Evolutionary conservation across 2,329 filamentous ascomycete genomes (phyloP), one percentile per base, ranked within the genome.

Genomic region (Fusarium clavum): DNA sequence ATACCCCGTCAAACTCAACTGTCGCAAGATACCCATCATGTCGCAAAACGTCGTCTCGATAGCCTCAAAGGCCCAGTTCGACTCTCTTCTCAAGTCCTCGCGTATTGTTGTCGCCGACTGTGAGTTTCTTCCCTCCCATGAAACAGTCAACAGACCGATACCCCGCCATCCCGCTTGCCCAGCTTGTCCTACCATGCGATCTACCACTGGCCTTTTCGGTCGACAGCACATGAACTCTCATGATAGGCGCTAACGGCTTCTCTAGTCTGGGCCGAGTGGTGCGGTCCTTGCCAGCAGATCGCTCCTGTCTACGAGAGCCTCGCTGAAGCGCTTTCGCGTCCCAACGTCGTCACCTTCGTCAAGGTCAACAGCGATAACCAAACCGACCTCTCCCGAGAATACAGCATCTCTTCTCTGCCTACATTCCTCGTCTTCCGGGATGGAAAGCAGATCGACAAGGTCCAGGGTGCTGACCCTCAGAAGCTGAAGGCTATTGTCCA

Each of bases 371-470:
- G 89, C 65, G 94, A 97, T 73, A 81, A 86, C 53, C 92, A 96
- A 78, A 85, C 89, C 75, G 89, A 93, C 40, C 88, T 98, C 69
- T 89, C 92, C 18, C 78, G 87, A 64, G 88, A 90, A 72, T 96
- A 97, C 82, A 84, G 85, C 70, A 86, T 98, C 76, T 90, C 89
- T 22, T 87, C 88, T 81, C 90, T 95, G 77, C 96, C 96, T 11
- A 97, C 94, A n/a, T 97, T 98, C 80, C 87, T 98, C 77, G 87
- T 98, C 75, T 97, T 93, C 84, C 91, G 91, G 74, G 87, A 91
- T 77, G 91, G 90, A 73, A 85, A 88, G 69, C 83, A 90, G 60
- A 86, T 89, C 48, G 87, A 91, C 55, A 91, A 88, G 75, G 87
- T 96, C 64, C 86, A 88, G 77, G 94, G 94, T 46, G 92, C 92